A percentile compares a stretch with the other conserved stretches of the same genome.
phyloP scores from a whole-genome alignment of 2,329 filamentous ascomycete species.

The Teratosphaeria nubilosa region DNA sequence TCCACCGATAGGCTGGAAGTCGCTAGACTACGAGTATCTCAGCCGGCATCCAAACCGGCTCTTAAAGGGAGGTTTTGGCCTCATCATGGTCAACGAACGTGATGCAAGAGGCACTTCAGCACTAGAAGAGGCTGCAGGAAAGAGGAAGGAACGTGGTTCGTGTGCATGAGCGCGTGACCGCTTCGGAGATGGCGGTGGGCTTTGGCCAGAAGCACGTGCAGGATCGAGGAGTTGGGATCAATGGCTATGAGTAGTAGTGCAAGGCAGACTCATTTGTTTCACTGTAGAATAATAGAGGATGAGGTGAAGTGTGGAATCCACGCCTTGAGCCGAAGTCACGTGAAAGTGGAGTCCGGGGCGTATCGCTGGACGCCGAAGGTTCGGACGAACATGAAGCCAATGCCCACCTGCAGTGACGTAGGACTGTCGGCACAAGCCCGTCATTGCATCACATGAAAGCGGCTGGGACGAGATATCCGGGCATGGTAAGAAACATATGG shows the following conservation, averaged over 20 bases:
- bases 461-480: background rate
- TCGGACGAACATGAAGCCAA: background rate
- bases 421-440: background rate
- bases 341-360: no score
- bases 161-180: background rate
- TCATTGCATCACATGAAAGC: background rate
- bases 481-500: background rate
- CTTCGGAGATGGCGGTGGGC: background rate
- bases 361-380: background rate
- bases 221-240: background rate
- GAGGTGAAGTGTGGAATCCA: background rate
- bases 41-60: background rate
- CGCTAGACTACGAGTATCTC: background rate
- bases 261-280: no score
- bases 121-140: background rate
- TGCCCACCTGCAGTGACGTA: background rate
- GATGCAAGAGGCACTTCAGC: background rate
- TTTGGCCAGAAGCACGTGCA: background rate
- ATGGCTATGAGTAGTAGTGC: background rate
- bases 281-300: background rate
- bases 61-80: background rate
- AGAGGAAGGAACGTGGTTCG: background rate
- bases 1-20: background rate
- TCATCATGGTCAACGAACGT: background rate
- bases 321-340: no score